phyloP scores from a whole-genome alignment of 2,329 filamentous ascomycete species.

The Colletotrichum endophyticum region DNA sequence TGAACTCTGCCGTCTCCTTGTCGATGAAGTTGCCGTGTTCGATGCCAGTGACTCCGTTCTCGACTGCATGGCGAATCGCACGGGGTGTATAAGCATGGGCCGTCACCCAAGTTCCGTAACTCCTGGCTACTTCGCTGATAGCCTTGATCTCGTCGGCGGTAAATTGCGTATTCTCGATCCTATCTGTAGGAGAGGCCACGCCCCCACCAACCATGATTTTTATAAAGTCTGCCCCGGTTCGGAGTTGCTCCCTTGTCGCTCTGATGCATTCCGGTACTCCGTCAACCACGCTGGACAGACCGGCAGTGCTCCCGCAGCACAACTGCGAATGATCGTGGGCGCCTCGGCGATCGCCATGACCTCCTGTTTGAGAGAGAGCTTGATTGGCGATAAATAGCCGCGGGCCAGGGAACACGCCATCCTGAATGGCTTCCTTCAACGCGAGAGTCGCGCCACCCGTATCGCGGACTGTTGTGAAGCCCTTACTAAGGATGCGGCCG shows the following conservation, averaged over 20 bases:
- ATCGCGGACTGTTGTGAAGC: slow-evolving; percentile 64
- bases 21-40: slow-evolving; percentile 50
- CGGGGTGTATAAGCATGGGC: slow-evolving; percentile 62
- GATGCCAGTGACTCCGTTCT: slow-evolving; percentile 60
- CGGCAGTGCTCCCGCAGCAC: slow-evolving; percentile 51
- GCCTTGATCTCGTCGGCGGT: slow-evolving; percentile 60
- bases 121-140: slow-evolving; percentile 53
- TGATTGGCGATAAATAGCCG: slow-evolving; percentile 59
- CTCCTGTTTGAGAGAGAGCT: slow-evolving; percentile 62
- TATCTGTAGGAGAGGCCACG: slow-evolving; percentile 60
- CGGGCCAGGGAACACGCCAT: slow-evolving; percentile 60
- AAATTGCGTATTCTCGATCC: slow-evolving; percentile 59
- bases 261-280: slow-evolving; percentile 60
- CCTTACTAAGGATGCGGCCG: slow-evolving; percentile 56
- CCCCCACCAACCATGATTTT: slow-evolving; percentile 67
- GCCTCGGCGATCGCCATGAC: slow-evolving; percentile 57
- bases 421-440: slow-evolving; percentile 60
- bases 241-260: slow-evolving; percentile 57
- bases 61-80: slow-evolving; percentile 58
- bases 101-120: slow-evolving; percentile 58
- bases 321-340: slow-evolving; percentile 38
- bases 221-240: slow-evolving; percentile 63
- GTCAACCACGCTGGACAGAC: slow-evolving; percentile 52
- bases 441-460: slow-evolving; percentile 61
- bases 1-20: slow-evolving; percentile 47